These are phyloP conservation scores for Meredithiella fracta DNA, from an alignment of 2,329 filamentous ascomycete genomes.

Conservation along the genomic window DNA sequence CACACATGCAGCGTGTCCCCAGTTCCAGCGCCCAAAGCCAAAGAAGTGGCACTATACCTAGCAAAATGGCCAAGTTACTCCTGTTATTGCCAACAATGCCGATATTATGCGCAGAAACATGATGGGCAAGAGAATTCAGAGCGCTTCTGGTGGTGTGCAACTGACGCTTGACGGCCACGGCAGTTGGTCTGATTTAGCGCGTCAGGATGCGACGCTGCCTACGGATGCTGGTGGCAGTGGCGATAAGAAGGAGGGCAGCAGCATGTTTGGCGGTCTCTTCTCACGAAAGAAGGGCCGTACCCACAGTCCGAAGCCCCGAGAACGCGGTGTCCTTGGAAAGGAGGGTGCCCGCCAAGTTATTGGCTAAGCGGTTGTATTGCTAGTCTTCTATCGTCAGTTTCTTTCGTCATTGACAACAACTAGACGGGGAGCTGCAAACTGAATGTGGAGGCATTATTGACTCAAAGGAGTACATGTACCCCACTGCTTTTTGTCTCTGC, in stretches of 20 bases:
- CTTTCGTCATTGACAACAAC: neutral
- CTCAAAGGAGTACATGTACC: neutral
- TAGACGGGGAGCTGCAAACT: neutral
- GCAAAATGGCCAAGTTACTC: neutral
- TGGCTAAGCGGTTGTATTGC: conserved; percentile 29
- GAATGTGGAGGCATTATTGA: neutral
- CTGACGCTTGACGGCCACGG: conserved; percentile 79
- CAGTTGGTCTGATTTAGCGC: conserved; percentile 80
- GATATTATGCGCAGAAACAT: conserved; percentile 12
- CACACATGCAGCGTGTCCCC: conserved; percentile 6
- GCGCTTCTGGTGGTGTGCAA: conserved; percentile 70
- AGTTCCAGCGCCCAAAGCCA: conserved; percentile 9
- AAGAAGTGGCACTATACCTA: conserved; percentile 13
- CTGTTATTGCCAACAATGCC: neutral
- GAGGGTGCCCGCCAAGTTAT: conserved; percentile 79
- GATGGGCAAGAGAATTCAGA: conserved; percentile 45
- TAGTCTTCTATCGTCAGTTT: no score
- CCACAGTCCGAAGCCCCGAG: conserved; percentile 84
- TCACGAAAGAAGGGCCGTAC: conserved; percentile 78
- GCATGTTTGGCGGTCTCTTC: conserved; percentile 71
- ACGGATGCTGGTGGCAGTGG: conserved; percentile 43
- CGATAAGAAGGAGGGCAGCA: conserved; percentile 46
- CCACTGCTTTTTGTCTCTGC: no score
- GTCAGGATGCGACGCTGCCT: conserved; percentile 61
- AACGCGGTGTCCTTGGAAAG: conserved; percentile 84